Conservation (phyloP, 2,329 filamentous ascomycete species). For the Calcarisporium arbuscula region DNA sequence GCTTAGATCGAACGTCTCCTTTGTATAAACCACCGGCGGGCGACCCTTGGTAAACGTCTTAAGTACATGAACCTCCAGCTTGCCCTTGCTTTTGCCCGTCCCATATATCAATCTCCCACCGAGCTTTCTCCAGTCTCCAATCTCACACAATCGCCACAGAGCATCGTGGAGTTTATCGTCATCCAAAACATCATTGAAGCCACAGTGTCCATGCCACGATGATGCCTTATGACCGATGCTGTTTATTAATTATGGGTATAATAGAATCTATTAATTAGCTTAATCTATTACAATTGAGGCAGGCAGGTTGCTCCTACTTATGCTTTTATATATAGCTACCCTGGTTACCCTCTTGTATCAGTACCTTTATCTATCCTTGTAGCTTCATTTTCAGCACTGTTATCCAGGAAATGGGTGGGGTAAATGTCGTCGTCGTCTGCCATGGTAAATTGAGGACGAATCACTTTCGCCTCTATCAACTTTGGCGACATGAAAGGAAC, state of each 20-base stretch:
- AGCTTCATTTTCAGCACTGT: too few relatives aligned
- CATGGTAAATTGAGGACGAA: too few relatives aligned
- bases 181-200: constrained; percentile 20
- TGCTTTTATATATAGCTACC: too few relatives aligned
- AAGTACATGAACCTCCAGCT: constrained; percentile 24
- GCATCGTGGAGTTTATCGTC: constrained; percentile 12
- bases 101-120: constrained; percentile 17
- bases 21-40: constrained; percentile 33
- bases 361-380: too few relatives aligned
- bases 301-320: too few relatives aligned
- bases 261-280: too few relatives aligned
- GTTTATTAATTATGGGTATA: too few relatives aligned
- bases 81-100: constrained; percentile 14
- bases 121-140: constrained; percentile 18
- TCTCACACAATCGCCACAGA: constrained; percentile 10
- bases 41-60: constrained; percentile 18
- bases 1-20: constrained; percentile 23
- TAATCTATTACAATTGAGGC: too few relatives aligned
- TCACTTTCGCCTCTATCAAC: too few relatives aligned
- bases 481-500: too few relatives aligned
- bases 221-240: too few relatives aligned
- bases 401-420: constrained; percentile 15
- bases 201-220: constrained; percentile 11
- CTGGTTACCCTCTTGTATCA: too few relatives aligned
- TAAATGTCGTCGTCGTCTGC: constrained; percentile 1